Evolutionary conservation across 352 stramenopile species (phyloP), one percentile per base, ranked within the genome.

Genomic region (Globisporangium spiculum): DNA sequence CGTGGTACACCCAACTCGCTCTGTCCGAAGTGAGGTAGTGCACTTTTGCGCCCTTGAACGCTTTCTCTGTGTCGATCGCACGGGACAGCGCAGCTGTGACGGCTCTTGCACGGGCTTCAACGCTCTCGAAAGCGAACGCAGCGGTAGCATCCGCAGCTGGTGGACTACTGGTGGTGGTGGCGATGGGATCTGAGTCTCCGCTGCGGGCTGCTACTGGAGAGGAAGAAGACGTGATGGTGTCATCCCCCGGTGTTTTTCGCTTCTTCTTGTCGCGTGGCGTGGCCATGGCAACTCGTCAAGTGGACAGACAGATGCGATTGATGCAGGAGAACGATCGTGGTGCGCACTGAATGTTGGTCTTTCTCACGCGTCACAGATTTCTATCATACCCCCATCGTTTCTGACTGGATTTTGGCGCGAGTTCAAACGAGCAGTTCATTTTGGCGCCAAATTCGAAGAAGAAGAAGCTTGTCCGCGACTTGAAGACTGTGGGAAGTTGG

Each of bases 1-100:
- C 75, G 65, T 86, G 72, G 46, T 84, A 86, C 18, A 91, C 60
- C 83, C 81, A 91, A 52, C 83, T 91, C 3, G 60, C 56, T 7
- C 67, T 18, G 65, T 78, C 65, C 6, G 48, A 24, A 1, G 69
- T 78, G 16, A 81, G 69, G 52, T 69, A 66, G 20, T 69, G 52
- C 16, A 76, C 50, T 34, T 48, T 50, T 57, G 65, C 55, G 16
- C 61, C 24, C 7, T 20, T 30, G 5, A 63, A 57, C 3, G 10
- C 36, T 18, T 44, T 44, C 36, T 44, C 36, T 4, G 16, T 14
- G 36, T 41, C 10, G 34, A 41, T 41, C 34, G 14, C 34, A 41
- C 34, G 10, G 10, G 10, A 44, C 14, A 44, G 4, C 36, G 36
- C 36, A 44, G 36, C 12, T 44, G 36, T 44, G 9, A 44, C 36